Evolutionary conservation across 306 rosid genomes (phyloP).

Genomic region (Corylus avellana): DNA sequence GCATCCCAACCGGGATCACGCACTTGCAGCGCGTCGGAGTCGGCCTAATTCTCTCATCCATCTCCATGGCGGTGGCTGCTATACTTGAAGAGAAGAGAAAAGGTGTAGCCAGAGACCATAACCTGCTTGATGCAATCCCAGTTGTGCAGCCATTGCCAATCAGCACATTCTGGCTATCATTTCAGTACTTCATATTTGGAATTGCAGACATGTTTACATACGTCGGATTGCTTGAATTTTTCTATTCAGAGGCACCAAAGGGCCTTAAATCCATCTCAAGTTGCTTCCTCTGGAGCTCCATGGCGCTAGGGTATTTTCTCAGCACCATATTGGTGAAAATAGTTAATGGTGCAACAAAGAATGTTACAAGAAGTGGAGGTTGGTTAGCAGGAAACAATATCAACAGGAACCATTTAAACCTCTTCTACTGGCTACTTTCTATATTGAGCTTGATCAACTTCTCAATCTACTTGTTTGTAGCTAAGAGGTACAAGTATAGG

Average conservation of each 20-base stretch:
- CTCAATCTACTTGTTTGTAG: conserved; percentile 53
- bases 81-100: conserved; percentile 71
- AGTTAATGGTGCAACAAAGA: conserved; percentile 66
- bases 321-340: conserved; percentile 75
- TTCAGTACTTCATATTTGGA: conserved; percentile 87
- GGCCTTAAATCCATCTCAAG: conserved; percentile 75
- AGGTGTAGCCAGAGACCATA: conserved; percentile 55
- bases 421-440: conserved; percentile 77
- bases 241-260: conserved; percentile 90
- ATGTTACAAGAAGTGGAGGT: conserved; percentile 52
- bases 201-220: conserved; percentile 91
- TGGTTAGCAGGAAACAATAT: conserved; percentile 90
- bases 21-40: conserved; percentile 84
- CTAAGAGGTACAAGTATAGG: conserved; percentile 75
- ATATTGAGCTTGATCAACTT: conserved; percentile 74
- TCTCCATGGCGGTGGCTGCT: conserved; percentile 87
- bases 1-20: conserved; percentile 73
- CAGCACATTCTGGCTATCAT: conserved; percentile 83
- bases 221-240: conserved; percentile 81
- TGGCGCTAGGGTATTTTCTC: conserved; percentile 81
- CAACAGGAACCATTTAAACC: conserved; percentile 72
- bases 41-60: conserved; percentile 71
- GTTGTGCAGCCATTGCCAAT: conserved; percentile 68
- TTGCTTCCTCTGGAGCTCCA: conserved; percentile 87
- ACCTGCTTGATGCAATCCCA: conserved; percentile 77